Conservation (phyloP, 2,329 filamentous ascomycete genomes). For the Aspergillus texensis region DNA sequence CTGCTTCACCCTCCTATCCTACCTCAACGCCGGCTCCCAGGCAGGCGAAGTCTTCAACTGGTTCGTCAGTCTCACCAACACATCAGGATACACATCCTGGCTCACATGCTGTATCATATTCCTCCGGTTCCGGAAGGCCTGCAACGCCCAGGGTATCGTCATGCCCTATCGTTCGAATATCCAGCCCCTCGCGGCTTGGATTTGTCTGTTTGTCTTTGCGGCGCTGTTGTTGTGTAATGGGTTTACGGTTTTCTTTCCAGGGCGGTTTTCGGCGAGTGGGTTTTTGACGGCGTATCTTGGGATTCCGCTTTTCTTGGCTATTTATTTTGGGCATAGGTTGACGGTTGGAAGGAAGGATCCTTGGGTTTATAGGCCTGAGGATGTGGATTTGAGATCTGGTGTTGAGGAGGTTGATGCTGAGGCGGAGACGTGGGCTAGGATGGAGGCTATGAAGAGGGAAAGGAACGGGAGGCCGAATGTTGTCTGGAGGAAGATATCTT, state of each 20-base stretch:
- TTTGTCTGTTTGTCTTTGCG: constrained; percentile 57
- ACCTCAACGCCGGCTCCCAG: not conserved
- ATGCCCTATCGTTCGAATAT: constrained; percentile 60
- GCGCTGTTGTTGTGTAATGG: constrained; percentile 69
- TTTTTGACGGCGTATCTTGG: constrained; percentile 61
- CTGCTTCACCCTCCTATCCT: constrained; percentile 35
- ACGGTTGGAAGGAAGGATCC: not conserved
- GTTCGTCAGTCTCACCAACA: constrained; percentile 3
- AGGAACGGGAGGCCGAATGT: not conserved
- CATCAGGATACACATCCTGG: not conserved
- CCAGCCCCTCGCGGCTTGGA: constrained; percentile 64
- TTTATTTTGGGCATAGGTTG: constrained; percentile 50
- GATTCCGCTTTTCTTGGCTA: constrained; percentile 57
- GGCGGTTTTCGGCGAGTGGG: constrained; percentile 57
- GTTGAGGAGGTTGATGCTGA: not conserved
- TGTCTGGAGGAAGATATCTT: not conserved
- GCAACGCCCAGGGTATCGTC: constrained; percentile 53
- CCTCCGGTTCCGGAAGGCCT: constrained; percentile 7
- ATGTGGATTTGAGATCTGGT: not conserved
- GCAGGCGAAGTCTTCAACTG: constrained; percentile 1
- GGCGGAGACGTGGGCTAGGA: not conserved
- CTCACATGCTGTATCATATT: not conserved
- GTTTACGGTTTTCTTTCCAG: constrained; percentile 52
- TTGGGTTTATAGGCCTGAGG: not conserved
- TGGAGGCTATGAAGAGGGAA: not conserved